Evolutionary conservation across 441 rosid species (phyloP).

Genomic region (Pelargonium australe): DNA sequence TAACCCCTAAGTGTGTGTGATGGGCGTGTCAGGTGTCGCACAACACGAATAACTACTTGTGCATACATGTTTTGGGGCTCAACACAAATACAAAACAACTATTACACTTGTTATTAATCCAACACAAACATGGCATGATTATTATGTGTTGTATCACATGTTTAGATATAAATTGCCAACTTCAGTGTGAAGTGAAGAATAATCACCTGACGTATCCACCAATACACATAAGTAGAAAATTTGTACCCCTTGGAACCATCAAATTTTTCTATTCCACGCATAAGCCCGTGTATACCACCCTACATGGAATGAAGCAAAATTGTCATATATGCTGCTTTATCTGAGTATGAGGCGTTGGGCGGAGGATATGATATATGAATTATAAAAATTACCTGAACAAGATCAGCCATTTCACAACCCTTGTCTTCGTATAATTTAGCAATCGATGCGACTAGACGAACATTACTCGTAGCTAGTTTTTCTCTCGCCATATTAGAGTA

Average conservation of each 20-base stretch:
- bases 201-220: constrained; percentile 98
- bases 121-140: no score
- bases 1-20: no score
- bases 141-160: no score
- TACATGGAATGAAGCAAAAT: constrained; percentile 22
- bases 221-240: constrained; percentile 93
- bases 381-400: constrained; percentile 65
- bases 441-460: constrained; percentile 89
- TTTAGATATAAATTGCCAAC: no score
- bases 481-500: constrained; percentile 81
- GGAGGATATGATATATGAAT: constrained; percentile 7
- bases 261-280: constrained; percentile 91
- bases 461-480: constrained; percentile 93
- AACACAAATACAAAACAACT: no score
- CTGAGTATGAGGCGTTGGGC: neutral
- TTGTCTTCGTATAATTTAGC: constrained; percentile 80
- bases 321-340: neutral
- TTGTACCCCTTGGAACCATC: constrained; percentile 92
- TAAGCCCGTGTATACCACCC: constrained; percentile 91
- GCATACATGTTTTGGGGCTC: no score
- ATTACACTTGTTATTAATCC: no score
- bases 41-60: no score
- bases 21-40: no score
- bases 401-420: constrained; percentile 96
- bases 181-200: neutral